These are phyloP conservation scores for Diaporthe citri DNA, from an alignment of 2,329 filamentous ascomycete species.

Conservation along the genomic window DNA sequence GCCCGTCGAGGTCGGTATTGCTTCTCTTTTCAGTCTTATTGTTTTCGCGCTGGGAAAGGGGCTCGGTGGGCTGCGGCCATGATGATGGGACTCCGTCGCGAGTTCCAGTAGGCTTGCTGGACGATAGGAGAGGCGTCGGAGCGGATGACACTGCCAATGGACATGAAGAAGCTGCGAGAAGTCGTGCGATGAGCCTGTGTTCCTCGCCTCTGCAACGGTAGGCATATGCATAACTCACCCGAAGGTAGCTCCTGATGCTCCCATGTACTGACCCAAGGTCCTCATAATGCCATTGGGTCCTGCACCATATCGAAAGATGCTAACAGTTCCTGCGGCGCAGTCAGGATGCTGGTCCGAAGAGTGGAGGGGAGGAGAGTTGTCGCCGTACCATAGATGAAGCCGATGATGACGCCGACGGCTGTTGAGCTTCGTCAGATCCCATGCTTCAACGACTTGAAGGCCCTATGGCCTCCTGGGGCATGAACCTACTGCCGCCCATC, in stretches of 20 bases:
- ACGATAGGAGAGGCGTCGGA: slow-evolving; percentile 86
- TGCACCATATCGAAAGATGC: slow-evolving; percentile 94
- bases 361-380: slow-evolving; percentile 23
- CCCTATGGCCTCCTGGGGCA: neutral
- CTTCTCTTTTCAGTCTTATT: slow-evolving; percentile 22
- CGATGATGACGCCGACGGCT: slow-evolving; percentile 97
- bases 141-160: slow-evolving; percentile 95
- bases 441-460: neutral
- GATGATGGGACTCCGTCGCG: slow-evolving; percentile 81
- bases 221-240: slow-evolving; percentile 70
- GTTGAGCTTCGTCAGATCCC: slow-evolving; percentile 34
- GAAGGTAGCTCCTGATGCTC: slow-evolving; percentile 93
- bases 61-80: slow-evolving; percentile 59
- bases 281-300: slow-evolving; percentile 94
- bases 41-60: slow-evolving; percentile 42
- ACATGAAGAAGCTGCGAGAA: slow-evolving; percentile 88
- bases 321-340: slow-evolving; percentile 78
- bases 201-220: neutral
- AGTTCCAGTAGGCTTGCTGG: slow-evolving; percentile 80
- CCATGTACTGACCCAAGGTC: slow-evolving; percentile 96
- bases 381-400: slow-evolving; percentile 92
- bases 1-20: neutral
- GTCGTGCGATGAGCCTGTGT: slow-evolving; percentile 35
- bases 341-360: neutral
- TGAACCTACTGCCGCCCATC: slow-evolving; percentile 93